A percentile compares a stretch with the other conserved stretches of the same genome.
Conservation (phyloP, 805 yeast species). For the Candida fluviatilis region DNA sequence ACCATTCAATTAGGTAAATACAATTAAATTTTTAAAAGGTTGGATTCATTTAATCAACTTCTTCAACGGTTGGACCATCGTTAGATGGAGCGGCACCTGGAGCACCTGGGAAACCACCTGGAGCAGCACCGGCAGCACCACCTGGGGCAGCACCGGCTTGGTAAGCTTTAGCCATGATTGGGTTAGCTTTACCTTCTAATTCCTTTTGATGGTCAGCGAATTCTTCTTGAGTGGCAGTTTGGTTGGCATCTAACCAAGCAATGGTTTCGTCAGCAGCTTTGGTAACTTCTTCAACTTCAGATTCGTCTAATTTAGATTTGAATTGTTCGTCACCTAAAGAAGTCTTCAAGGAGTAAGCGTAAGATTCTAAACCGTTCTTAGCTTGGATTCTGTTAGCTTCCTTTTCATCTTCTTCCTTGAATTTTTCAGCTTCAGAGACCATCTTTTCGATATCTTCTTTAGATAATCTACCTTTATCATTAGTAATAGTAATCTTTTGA, state of each 20-base stretch:
- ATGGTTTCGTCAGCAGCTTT: constrained; percentile 83
- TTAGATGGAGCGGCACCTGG: constrained; percentile 32
- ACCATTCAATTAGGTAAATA: too few relatives aligned
- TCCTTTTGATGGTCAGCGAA: constrained; percentile 91
- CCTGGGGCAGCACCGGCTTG: constrained; percentile 82
- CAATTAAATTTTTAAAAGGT: background rate
- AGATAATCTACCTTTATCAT: constrained; percentile 97
- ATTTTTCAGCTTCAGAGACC: constrained; percentile 97
- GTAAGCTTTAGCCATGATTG: constrained; percentile 95
- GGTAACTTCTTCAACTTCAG: constrained; percentile 63
- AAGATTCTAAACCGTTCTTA: constrained; percentile 94
- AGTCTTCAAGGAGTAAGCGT: constrained; percentile 89
- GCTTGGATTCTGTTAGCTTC: constrained; percentile 91
- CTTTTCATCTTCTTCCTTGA: constrained; percentile 92
- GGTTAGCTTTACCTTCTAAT: constrained; percentile 91
- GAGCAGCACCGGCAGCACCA: constrained; percentile 66
- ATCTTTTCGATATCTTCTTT: constrained; percentile 97
- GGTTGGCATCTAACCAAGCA: constrained; percentile 90
- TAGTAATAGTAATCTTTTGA: constrained; percentile 95
- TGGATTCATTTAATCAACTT: constrained; percentile 38
- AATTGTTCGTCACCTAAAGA: constrained; percentile 49
- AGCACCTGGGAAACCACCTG: constrained; percentile 40
- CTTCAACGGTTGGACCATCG: constrained; percentile 53
- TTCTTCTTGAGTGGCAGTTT: constrained; percentile 90
- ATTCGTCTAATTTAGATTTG: constrained; percentile 47